Conservation (phyloP, 805 yeast genomes). For the Kockiozyma suomiensis region DNA sequence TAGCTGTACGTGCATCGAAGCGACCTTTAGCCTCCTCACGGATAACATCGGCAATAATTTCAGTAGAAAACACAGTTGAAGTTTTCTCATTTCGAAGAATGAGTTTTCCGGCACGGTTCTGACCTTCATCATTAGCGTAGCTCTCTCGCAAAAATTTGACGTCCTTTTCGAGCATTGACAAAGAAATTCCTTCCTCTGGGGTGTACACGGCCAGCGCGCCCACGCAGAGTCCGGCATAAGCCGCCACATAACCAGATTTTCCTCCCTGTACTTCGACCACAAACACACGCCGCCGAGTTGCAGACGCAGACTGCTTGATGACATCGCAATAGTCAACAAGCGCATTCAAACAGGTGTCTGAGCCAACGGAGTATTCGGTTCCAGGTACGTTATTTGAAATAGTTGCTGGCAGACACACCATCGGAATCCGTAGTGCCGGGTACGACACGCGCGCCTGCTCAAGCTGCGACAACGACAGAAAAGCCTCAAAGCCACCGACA, state of each 20-base stretch:
- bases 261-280: conserved; percentile 99
- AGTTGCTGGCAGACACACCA: conserved; percentile 92
- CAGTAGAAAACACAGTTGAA: conserved; percentile 77
- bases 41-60: conserved; percentile 79
- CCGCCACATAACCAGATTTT: conserved; percentile 89
- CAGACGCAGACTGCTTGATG: conserved; percentile 90
- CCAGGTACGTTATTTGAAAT: conserved; percentile 99
- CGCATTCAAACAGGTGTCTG: conserved; percentile 93
- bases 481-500: conserved; percentile 98
- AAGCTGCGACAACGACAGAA: conserved; percentile 76
- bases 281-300: conserved; percentile 90
- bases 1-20: conserved; percentile 90
- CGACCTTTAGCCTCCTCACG: conserved; percentile 72
- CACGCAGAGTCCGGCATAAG: conserved; percentile 77
- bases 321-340: conserved; percentile 92
- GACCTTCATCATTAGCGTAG: conserved; percentile 74
- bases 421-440: conserved; percentile 92
- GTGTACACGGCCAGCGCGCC: conserved; percentile 92
- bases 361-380: conserved; percentile 91
- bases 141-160: conserved; percentile 67
- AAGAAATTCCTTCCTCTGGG: conserved; percentile 79
- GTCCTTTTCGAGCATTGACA: conserved; percentile 73
- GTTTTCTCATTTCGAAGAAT: conserved; percentile 83
- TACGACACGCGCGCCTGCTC: conserved; percentile 73
- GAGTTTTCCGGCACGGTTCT: conserved; percentile 81